Evolutionary conservation across 2,329 filamentous ascomycete genomes (phyloP), one percentile per base, ranked within the genome.

Genomic region (Cladosporium sp.): DNA sequence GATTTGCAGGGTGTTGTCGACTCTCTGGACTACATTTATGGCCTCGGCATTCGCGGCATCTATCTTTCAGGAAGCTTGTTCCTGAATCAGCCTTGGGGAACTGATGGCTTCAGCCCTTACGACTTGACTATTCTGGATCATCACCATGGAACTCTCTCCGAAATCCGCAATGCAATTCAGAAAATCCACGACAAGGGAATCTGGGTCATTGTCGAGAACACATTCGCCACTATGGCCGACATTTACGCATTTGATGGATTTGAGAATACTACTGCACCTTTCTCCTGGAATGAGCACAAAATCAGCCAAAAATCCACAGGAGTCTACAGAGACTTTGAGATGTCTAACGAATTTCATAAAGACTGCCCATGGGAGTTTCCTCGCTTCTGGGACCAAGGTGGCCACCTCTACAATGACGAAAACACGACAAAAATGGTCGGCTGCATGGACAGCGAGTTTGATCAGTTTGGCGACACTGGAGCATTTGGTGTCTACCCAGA

Each of bases 181-280:
- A 86, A 86, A 57, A 86, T 89, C n/a, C 88, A 90, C 70, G 75
- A 76, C 5, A 80, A 85, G 34, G 84, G 81, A 60, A 89, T 90
- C 86, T 89, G 88, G 76, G 85, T 89, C 48, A 78, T 90, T 34
- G 76, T 89, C 66, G 88, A 89, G 73, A 89, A 89, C 70, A 89
- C 88, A 1, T 82, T 89, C 72, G 83, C 85, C 53, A 89, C 87
- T 8, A 82, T 89, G 82, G 84, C 85, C 59, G 86, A 89, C 69
- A 78, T 89, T 58, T 82, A 89, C 67, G 85, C 85, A 6, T 89
- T 89, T 73, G 77, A 88, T 63, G 86, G 85, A 0, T 86, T 83
- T 69, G 76, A 86, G 67, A 89, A 89, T 71, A 76, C 74, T 1
- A 85, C 84, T n/a, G 83, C 87, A 0, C 85, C 85, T 0, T 89